Conservation (phyloP, 2,329 filamentous ascomycete genomes). For the Chaetomium strumarium region DNA sequence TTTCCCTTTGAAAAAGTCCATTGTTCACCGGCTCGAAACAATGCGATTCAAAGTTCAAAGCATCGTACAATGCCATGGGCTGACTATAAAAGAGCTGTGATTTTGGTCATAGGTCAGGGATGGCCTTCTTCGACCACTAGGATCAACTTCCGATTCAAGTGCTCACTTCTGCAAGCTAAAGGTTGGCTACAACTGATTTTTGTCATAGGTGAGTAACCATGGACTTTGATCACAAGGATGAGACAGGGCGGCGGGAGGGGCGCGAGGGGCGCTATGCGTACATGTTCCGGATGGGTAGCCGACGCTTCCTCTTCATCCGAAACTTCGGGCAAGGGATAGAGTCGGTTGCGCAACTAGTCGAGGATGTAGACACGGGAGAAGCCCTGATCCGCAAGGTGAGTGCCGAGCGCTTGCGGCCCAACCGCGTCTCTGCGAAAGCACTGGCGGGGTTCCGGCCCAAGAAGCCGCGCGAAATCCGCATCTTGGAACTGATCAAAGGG, state of each 20-base stretch:
- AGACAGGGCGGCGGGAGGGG: not conserved
- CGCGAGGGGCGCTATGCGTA: not conserved
- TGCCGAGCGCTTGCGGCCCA: not conserved
- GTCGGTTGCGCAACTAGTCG: constrained; percentile 5
- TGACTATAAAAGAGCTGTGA: too few species aligned
- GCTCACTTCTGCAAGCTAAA: too few species aligned
- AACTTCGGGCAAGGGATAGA: not conserved
- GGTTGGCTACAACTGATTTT: not conserved
- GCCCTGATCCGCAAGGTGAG: constrained; percentile 6
- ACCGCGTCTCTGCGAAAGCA: not conserved
- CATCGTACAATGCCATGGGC: too few species aligned
- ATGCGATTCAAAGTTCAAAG: too few species aligned
- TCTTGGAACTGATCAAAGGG: not conserved
- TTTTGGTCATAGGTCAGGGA: too few species aligned
- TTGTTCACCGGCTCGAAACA: too few species aligned
- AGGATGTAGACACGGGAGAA: not conserved
- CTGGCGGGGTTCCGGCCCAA: not conserved
- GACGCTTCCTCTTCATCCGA: constrained; percentile 5
- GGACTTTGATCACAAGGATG: not conserved
- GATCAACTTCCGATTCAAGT: too few species aligned
- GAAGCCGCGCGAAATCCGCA: not conserved
- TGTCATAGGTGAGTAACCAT: not conserved
- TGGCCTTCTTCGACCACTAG: too few species aligned
- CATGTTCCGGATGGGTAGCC: constrained; percentile 1
- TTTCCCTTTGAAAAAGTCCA: too few species aligned